A percentile compares a stretch with the other conserved stretches of the same genome.
Evolutionary conservation across 495 filamentous ascomycete genomes (phyloP).

Genomic region (Penicillium ochrochloron): DNA sequence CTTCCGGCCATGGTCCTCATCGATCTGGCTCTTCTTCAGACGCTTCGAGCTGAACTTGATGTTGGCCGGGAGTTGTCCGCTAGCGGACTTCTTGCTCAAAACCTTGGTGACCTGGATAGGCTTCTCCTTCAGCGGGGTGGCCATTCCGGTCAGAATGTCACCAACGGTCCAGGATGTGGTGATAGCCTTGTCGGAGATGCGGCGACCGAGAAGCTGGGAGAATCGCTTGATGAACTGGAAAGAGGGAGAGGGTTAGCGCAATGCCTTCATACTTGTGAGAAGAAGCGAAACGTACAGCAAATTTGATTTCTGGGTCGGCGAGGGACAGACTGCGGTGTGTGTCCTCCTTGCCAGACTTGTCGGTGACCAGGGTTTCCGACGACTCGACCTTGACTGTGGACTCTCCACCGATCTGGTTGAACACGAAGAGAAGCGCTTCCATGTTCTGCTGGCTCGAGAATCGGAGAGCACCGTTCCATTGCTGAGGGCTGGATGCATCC

Average conservation of each 20-base stretch:
- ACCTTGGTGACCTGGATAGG: conserved; percentile 37
- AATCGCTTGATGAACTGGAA: conserved; percentile 74
- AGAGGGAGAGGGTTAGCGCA: conserved; percentile 21
- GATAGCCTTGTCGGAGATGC: conserved; percentile 70
- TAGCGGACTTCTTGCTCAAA: conserved; percentile 45
- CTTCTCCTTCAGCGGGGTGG: conserved; percentile 27
- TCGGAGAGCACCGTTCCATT: conserved; percentile 37
- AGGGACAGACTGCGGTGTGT: conserved; percentile 51
- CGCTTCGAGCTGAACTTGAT: conserved; percentile 65
- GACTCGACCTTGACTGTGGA: conserved; percentile 22
- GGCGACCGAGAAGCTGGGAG: conserved; percentile 74
- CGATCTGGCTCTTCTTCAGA: conserved; percentile 68
- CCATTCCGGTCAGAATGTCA: conserved; percentile 52
- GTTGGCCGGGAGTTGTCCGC: conserved; percentile 62
- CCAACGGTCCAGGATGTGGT: conserved; percentile 55
- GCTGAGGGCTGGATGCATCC: conserved; percentile 21
- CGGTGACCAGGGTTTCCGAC: conserved; percentile 19
- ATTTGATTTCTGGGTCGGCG: conserved; percentile 64
- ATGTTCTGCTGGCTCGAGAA: conserved; percentile 38
- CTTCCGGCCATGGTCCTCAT: conserved; percentile 78
- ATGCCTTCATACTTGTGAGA: not conserved
- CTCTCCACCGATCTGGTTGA: conserved; percentile 43
- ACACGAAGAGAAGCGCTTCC: conserved; percentile 43
- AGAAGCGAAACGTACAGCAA: conserved; percentile 63
- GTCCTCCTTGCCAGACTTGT: conserved; percentile 23